phyloP scores from a whole-genome alignment of 2,329 filamentous ascomycete species.

The Fusarium temperatum region DNA sequence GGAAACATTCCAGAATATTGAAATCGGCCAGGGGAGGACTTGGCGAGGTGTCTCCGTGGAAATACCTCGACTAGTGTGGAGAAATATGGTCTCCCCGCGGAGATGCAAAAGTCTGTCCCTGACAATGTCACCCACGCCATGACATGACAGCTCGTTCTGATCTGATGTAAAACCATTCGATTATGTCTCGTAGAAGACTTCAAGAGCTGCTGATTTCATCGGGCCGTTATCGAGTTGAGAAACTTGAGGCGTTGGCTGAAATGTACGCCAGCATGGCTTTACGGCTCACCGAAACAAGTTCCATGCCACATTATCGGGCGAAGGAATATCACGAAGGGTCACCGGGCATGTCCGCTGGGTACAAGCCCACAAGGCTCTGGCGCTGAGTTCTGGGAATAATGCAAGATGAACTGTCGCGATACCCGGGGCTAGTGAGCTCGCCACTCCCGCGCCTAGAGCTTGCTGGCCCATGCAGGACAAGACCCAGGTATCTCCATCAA shows the following conservation, averaged over 20 bases:
- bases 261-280: accelerated
- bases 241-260: background rate
- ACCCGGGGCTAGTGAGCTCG: background rate
- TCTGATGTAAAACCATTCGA: conserved; percentile 3
- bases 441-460: background rate
- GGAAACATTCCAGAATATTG: accelerated
- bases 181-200: too few species aligned
- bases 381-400: background rate
- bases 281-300: background rate
- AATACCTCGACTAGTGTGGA: conserved; percentile 6
- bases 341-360: background rate
- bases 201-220: background rate
- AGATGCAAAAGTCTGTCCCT: conserved; percentile 8
- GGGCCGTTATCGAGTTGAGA: background rate
- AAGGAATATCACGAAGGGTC: background rate
- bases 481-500: background rate
- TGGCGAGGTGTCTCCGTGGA: conserved; percentile 3
- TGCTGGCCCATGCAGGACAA: background rate
- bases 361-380: too few species aligned
- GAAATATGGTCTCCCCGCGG: background rate
- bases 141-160: conserved; percentile 10
- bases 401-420: too few species aligned
- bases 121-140: background rate
- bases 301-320: background rate
- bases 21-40: background rate